These are phyloP conservation scores for Tricholoma sp. DNA, from an alignment of 768 basidiomycete genomes.

Conservation along the genomic window DNA sequence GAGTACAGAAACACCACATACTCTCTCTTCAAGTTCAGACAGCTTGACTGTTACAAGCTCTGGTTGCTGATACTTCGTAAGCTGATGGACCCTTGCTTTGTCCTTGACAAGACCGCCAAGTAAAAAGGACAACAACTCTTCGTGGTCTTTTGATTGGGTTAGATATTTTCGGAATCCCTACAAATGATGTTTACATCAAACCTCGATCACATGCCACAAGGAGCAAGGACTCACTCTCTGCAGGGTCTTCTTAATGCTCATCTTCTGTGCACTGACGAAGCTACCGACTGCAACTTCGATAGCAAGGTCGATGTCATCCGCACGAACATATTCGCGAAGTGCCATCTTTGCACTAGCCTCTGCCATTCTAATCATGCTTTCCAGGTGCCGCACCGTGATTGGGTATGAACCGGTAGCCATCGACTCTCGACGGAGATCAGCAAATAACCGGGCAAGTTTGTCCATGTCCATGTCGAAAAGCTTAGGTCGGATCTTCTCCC, in stretches of 20 bases:
- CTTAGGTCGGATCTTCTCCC: slow-evolving; percentile 89
- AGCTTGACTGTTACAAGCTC: slow-evolving; percentile 71
- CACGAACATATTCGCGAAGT: slow-evolving; percentile 89
- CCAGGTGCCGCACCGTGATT: slow-evolving; percentile 95
- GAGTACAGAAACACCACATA: slow-evolving; percentile 30
- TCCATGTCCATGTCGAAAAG: slow-evolving; percentile 94
- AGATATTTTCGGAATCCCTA: slow-evolving; percentile 98
- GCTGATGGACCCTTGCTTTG: slow-evolving; percentile 78
- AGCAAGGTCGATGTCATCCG: slow-evolving; percentile 95
- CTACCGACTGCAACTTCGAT: slow-evolving; percentile 94
- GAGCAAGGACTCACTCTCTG: slow-evolving; percentile 64
- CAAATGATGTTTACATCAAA: slow-evolving; percentile 1
- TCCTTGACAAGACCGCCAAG: slow-evolving; percentile 93
- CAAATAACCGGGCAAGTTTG: slow-evolving; percentile 89
- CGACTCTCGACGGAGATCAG: slow-evolving; percentile 93
- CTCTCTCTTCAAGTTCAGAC: slow-evolving; percentile 82
- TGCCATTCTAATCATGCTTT: slow-evolving; percentile 99
- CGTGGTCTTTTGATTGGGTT: slow-evolving; percentile 92
- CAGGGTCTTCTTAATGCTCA: slow-evolving; percentile 96
- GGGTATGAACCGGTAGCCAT: slow-evolving; percentile 98
- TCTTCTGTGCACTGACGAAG: slow-evolving; percentile 96
- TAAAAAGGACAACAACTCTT: slow-evolving; percentile 91
- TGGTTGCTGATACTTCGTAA: slow-evolving; percentile 74
- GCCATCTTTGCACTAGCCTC: slow-evolving; percentile 99
- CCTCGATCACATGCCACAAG: background rate